These are phyloP conservation scores for Fusarium guadeloupense DNA, from an alignment of 2,329 filamentous ascomycete species.

Conservation along the genomic window DNA sequence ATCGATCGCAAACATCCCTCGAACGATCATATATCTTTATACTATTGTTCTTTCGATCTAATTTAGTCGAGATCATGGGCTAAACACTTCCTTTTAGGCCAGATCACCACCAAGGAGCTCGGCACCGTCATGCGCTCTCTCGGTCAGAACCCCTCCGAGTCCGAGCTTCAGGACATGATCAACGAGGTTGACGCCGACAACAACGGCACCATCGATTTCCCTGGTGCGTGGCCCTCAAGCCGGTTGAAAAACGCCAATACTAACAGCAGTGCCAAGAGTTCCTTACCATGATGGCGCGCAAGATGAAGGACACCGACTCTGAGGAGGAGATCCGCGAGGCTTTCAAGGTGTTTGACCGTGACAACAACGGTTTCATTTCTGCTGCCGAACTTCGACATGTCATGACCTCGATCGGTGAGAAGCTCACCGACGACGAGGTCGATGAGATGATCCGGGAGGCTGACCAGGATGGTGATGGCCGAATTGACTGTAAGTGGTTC, in stretches of 20 bases:
- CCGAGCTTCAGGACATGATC: slow-evolving; percentile 92
- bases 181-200: slow-evolving; percentile 93
- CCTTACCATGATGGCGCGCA: slow-evolving; percentile 92
- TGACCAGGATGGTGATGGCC: slow-evolving; percentile 87
- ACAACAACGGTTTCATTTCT: slow-evolving; percentile 93
- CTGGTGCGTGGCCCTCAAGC: slow-evolving; percentile 65
- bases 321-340: slow-evolving; percentile 91
- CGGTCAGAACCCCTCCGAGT: slow-evolving; percentile 89
- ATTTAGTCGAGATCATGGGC: slow-evolving; percentile 20
- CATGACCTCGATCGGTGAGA: slow-evolving; percentile 93
- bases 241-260: slow-evolving; percentile 1
- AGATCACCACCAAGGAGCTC: slow-evolving; percentile 91
- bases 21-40: not conserved
- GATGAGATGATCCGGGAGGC: slow-evolving; percentile 94
- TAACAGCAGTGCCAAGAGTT: slow-evolving; percentile 69
- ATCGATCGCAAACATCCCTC: slow-evolving; percentile 14
- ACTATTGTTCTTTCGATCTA: slow-evolving; percentile 4
- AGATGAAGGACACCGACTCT: slow-evolving; percentile 94
- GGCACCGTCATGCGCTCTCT: slow-evolving; percentile 91
- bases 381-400: slow-evolving; percentile 88
- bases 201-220: slow-evolving; percentile 92
- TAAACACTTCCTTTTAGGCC: slow-evolving; percentile 63
- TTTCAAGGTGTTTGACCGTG: slow-evolving; percentile 89
- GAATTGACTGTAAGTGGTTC: slow-evolving; percentile 80
- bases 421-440: slow-evolving; percentile 89